Evolutionary conservation across 2,329 filamentous ascomycete genomes (phyloP).

Genomic region (Rutstroemia sydowiana): DNA sequence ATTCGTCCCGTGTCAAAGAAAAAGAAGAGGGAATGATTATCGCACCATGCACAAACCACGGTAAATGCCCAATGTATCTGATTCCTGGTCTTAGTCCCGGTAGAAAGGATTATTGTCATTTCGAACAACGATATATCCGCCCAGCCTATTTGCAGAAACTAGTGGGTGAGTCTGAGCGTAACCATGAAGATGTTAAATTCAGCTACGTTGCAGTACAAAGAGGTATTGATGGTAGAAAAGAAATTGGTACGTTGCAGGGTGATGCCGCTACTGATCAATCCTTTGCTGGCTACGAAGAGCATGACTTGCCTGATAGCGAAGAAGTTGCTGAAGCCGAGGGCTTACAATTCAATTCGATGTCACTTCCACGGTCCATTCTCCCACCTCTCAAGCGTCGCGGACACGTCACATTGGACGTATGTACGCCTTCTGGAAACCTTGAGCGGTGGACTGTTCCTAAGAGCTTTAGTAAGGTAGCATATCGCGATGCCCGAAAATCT

Average conservation of each 20-base stretch:
- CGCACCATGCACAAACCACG: slow-evolving; percentile 82
- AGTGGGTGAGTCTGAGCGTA: slow-evolving; percentile 59
- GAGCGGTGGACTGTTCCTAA: slow-evolving; percentile 92
- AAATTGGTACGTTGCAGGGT: slow-evolving; percentile 39
- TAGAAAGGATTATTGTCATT: slow-evolving; percentile 85
- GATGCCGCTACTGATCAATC: slow-evolving; percentile 54
- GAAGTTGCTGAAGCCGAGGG: slow-evolving; percentile 15
- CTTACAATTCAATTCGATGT: slow-evolving; percentile 44
- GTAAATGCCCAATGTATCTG: slow-evolving; percentile 80
- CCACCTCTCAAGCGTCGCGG: slow-evolving; percentile 80
- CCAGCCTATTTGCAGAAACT: slow-evolving; percentile 76
- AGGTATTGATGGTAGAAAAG: slow-evolving; percentile 49
- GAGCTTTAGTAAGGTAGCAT: slow-evolving; percentile 73
- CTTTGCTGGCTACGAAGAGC: slow-evolving; percentile 63
- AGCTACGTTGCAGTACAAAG: slow-evolving; percentile 83
- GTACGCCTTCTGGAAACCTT: slow-evolving; percentile 75
- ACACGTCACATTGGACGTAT: slow-evolving; percentile 84
- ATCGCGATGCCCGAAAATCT: slow-evolving; percentile 85
- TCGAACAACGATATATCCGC: slow-evolving; percentile 80
- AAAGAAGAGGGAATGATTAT: slow-evolving; percentile 58
- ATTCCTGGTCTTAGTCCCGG: slow-evolving; percentile 61
- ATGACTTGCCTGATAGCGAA: slow-evolving; percentile 26
- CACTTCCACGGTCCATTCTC: slow-evolving; percentile 71
- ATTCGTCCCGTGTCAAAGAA: slow-evolving; percentile 25
- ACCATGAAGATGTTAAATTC: slow-evolving; percentile 86